A percentile compares a stretch with the other conserved stretches of the same genome.
Conservation (phyloP, 2,329 filamentous ascomycete species). For the Nectriaceae sp. region DNA sequence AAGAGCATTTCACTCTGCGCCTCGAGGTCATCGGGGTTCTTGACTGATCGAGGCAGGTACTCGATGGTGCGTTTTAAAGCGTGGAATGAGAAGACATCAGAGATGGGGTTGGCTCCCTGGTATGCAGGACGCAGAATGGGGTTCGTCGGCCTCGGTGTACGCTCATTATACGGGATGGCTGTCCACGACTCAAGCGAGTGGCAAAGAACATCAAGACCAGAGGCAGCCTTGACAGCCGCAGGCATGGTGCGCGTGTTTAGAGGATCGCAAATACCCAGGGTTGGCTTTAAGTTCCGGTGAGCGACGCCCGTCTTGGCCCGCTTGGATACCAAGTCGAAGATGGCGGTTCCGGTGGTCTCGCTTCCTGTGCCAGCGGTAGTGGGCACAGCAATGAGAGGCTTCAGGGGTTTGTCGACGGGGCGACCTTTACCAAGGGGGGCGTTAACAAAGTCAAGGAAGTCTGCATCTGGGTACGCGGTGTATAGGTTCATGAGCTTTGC, state of each 20-base stretch:
- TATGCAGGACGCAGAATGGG: conserved; percentile 92
- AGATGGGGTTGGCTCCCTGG: conserved; percentile 96
- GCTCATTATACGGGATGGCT: conserved; percentile 89
- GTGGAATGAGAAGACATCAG: conserved; percentile 91
- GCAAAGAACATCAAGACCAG: conserved; percentile 92
- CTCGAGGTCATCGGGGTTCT: conserved; percentile 86
- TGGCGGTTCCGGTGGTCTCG: conserved; percentile 96
- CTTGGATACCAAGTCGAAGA: conserved; percentile 90
- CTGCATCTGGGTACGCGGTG: conserved; percentile 83
- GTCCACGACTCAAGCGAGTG: conserved; percentile 97
- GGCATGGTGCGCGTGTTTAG: conserved; percentile 97
- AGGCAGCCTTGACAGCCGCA: conserved; percentile 85
- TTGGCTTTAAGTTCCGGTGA: conserved; percentile 93
- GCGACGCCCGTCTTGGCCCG: conserved; percentile 95
- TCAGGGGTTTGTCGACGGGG: conserved; percentile 71
- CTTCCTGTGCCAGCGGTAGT: conserved; percentile 86
- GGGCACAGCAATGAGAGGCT: conserved; percentile 78
- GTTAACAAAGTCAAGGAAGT: conserved; percentile 97
- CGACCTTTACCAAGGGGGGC: conserved; percentile 85
- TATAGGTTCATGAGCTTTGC: conserved; percentile 99
- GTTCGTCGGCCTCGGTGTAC: conserved; percentile 80
- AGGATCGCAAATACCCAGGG: conserved; percentile 81
- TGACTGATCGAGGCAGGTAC: conserved; percentile 86
- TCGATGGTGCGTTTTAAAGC: conserved; percentile 83
- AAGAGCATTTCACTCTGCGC: conserved; percentile 96